These are phyloP conservation scores for Aspergillus aculeatus DNA, from an alignment of 2,329 filamentous ascomycete genomes.

Conservation along the genomic window DNA sequence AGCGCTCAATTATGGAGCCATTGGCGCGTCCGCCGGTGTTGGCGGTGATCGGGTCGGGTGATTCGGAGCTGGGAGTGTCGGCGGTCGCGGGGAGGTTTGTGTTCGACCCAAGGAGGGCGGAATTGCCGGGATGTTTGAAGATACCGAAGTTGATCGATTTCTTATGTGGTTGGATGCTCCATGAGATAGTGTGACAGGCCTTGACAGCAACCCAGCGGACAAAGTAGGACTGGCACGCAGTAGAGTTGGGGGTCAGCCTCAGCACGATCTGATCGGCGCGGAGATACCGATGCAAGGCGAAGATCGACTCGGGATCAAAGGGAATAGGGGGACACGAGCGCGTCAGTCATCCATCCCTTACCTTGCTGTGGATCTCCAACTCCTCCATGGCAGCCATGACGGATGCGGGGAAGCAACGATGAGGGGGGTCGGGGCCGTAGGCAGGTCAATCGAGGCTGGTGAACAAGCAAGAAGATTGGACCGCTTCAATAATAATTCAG, in stretches of 20 bases:
- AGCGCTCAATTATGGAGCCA: constrained; percentile 67
- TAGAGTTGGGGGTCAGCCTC: constrained; percentile 24
- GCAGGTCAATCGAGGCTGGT: not conserved
- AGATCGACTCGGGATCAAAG: not conserved
- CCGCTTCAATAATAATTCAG: not conserved
- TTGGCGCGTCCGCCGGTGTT: constrained; percentile 56
- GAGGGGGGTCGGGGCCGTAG: not conserved
- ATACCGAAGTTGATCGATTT: constrained; percentile 98
- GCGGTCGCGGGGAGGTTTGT: constrained; percentile 43
- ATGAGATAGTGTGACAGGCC: constrained; percentile 87
- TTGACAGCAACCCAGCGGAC: constrained; percentile 95
- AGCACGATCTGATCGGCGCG: not conserved
- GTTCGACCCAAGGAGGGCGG: constrained; percentile 50
- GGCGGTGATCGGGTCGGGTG: constrained; percentile 36
- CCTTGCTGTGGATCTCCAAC: constrained; percentile 96
- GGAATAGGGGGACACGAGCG: constrained; percentile 3
- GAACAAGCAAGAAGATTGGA: not conserved
- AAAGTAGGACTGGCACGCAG: constrained; percentile 75
- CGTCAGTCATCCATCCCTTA: constrained; percentile 43
- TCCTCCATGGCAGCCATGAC: constrained; percentile 92
- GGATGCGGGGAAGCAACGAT: not conserved
- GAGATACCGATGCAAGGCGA: not conserved
- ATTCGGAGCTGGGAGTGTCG: constrained; percentile 42
- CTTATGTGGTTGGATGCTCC: constrained; percentile 96
- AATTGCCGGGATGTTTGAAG: constrained; percentile 87